These are phyloP conservation scores for Cryptococcus sp. DNA, from an alignment of 1,284 basidiomycete genomes.

Conservation along the genomic window DNA sequence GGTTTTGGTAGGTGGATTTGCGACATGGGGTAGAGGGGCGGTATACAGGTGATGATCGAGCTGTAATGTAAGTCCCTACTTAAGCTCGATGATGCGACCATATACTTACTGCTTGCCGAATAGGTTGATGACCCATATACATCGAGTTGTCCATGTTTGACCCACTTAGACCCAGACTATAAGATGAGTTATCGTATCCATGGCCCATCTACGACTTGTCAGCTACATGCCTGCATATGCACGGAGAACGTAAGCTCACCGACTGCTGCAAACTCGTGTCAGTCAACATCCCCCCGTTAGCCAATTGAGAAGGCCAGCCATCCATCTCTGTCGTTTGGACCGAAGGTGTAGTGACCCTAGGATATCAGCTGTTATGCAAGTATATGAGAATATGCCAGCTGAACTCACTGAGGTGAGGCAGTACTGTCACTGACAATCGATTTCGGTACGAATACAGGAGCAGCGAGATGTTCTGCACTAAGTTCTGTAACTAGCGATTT, in stretches of 20 bases:
- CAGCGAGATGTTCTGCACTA: constrained; percentile 42
- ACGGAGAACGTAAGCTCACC: background rate
- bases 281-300: background rate
- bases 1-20: constrained; percentile 45
- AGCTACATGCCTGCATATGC: background rate
- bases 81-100: background rate
- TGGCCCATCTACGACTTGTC: background rate
- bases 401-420: no score
- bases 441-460: constrained; percentile 82
- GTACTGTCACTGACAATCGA: constrained; percentile 26
- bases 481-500: constrained; percentile 50
- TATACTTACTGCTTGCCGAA: constrained; percentile 62
- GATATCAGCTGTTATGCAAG: background rate
- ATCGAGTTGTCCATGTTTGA: constrained; percentile 23
- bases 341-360: background rate
- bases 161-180: background rate
- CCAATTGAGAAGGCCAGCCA: background rate
- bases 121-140: constrained; percentile 55
- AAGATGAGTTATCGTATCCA: constrained; percentile 11
- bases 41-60: constrained; percentile 92
- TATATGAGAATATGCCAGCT: background rate
- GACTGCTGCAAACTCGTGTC: background rate
- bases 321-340: background rate
- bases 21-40: constrained; percentile 54
- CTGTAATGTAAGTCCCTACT: constrained; percentile 46